phyloP scores from a whole-genome alignment of 2,329 filamentous ascomycete species.

The Fusarium globosum region DNA sequence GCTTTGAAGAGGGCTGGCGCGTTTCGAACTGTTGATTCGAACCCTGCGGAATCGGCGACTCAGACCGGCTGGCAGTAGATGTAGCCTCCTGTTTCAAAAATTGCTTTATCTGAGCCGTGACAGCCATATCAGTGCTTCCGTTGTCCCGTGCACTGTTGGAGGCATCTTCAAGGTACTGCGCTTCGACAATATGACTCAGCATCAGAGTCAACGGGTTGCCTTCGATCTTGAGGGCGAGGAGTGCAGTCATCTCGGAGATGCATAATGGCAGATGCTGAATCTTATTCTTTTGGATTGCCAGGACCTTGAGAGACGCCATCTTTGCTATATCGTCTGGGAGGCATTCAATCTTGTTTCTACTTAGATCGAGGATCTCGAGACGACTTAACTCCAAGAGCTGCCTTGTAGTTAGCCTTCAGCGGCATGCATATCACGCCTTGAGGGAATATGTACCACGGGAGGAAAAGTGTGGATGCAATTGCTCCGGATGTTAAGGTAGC shows the following conservation, averaged over 20 bases:
- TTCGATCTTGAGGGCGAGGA: neutral
- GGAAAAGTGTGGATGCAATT: neutral
- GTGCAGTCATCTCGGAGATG: neutral
- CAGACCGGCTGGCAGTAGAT: neutral
- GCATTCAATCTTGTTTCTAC: neutral
- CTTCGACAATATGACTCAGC: neutral
- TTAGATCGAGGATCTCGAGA: neutral
- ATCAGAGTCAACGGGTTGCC: neutral
- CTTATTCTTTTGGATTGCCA: neutral
- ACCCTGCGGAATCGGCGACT: neutral
- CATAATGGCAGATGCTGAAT: neutral
- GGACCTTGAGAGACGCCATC: neutral
- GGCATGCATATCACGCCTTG: fast-evolving
- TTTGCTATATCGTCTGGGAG: neutral
- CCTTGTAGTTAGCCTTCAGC: neutral
- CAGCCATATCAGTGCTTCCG: neutral
- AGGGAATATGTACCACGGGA: neutral
- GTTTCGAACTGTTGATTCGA: neutral
- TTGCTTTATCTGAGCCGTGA: neutral
- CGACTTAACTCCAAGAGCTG: neutral
- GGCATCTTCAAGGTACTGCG: neutral
- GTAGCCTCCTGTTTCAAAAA: fast-evolving
- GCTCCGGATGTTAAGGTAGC: neutral
- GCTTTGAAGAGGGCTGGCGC: neutral
- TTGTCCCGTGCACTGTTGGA: neutral